Evolutionary conservation across 371 early-diverging fungal genomes (phyloP).

Genomic region (Rhizopus arrhizus): DNA sequence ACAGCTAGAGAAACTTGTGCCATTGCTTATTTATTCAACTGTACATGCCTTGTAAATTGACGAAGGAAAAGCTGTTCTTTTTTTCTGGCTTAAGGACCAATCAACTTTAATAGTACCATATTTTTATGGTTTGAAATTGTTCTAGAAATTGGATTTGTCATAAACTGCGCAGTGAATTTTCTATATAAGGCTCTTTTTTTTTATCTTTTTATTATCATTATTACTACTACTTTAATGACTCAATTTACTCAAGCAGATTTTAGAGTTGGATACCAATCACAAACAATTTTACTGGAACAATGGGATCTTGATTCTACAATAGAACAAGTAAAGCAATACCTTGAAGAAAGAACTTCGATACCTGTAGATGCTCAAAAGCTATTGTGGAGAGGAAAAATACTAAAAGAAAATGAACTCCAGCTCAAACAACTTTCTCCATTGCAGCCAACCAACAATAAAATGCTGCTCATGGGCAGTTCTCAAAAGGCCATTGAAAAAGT

Average conservation of each 20-base stretch:
- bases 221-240: background rate
- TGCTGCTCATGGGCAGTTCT: slow-evolving; percentile 61
- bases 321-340: slow-evolving; percentile 34
- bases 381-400: slow-evolving; percentile 52
- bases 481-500: slow-evolving; percentile 49
- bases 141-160: no score
- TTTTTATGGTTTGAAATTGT: no score
- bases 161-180: background rate
- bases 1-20: no score
- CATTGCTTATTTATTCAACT: no score
- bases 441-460: slow-evolving; percentile 27
- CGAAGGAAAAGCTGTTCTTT: no score
- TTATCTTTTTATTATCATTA: background rate
- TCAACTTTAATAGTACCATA: no score
- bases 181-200: background rate
- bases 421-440: slow-evolving; percentile 12
- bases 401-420: slow-evolving; percentile 30
- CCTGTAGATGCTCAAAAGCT: slow-evolving; percentile 52
- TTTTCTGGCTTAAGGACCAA: no score
- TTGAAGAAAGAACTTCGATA: slow-evolving; percentile 43
- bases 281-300: slow-evolving; percentile 25
- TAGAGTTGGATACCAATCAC: slow-evolving; percentile 51
- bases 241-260: slow-evolving; percentile 16
- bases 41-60: no score
- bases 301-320: slow-evolving; percentile 34